phyloP scores from a whole-genome alignment of 345 rosid species.

The Pistacia integerrima region DNA sequence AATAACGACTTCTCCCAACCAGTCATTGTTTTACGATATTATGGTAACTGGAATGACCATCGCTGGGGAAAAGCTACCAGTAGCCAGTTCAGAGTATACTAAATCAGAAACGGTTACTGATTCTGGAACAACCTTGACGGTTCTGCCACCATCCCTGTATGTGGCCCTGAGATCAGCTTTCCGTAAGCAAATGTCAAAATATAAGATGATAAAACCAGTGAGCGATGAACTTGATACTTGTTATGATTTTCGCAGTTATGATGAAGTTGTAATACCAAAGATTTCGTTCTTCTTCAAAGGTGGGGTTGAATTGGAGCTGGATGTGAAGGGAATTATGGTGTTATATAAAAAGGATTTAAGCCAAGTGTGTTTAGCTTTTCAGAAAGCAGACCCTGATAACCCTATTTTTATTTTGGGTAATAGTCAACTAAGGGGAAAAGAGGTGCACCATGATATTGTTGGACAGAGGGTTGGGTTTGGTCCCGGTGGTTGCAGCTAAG shows the following conservation, averaged over 20 bases:
- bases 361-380: conserved; percentile 27
- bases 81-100: neutral
- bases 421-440: neutral
- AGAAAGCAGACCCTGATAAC: too few species aligned
- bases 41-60: conserved; percentile 21
- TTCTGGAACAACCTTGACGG: conserved; percentile 21
- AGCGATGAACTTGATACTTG: too few species aligned
- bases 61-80: conserved; percentile 14
- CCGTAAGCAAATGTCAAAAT: too few species aligned
- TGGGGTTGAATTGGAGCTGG: conserved; percentile 16
- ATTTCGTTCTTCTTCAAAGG: conserved; percentile 21
- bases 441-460: too few species aligned
- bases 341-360: too few species aligned
- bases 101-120: conserved; percentile 22
- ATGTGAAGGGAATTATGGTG: conserved; percentile 16
- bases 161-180: too few species aligned
- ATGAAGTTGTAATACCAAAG: conserved; percentile 2
- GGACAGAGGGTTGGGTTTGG: too few species aligned
- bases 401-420: too few species aligned
- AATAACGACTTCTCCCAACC: neutral
- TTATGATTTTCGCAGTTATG: conserved; percentile 11
- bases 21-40: conserved; percentile 28
- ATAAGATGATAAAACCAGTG: too few species aligned
- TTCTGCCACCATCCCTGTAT: too few species aligned
- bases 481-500: too few species aligned